A percentile compares a stretch with the other conserved stretches of the same genome.
Evolutionary conservation across 768 basidiomycete species (phyloP).

Genomic region (Phylloporus rhodoxanthus): DNA sequence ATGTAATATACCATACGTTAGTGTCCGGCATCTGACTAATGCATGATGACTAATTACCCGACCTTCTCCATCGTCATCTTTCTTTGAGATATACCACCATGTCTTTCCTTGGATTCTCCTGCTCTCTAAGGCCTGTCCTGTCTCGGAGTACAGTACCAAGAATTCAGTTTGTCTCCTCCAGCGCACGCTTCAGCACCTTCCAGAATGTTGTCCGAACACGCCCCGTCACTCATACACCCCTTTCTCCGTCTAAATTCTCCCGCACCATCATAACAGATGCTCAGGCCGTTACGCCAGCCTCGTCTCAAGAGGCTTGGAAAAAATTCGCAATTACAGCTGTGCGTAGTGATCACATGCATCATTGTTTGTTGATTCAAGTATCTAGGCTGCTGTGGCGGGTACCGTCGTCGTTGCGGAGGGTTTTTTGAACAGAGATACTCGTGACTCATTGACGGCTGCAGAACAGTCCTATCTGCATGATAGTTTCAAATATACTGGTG

Average conservation of each 20-base stretch:
- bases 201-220: constrained; percentile 29
- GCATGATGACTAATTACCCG: constrained; percentile 11
- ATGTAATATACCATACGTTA: constrained; percentile 7
- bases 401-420: constrained; percentile 57
- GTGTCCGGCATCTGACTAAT: constrained; percentile 1
- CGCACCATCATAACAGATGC: constrained; percentile 50
- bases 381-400: constrained; percentile 66
- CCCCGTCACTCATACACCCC: constrained; percentile 17
- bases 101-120: constrained; percentile 3
- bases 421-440: constrained; percentile 73
- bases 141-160: constrained; percentile 15
- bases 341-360: constrained; percentile 13
- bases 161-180: constrained; percentile 15
- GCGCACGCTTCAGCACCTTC: constrained; percentile 7
- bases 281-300: constrained; percentile 30
- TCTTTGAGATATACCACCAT: constrained; percentile 10
- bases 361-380: not conserved
- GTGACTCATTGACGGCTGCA: constrained; percentile 53
- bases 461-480: constrained; percentile 71
- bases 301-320: constrained; percentile 42
- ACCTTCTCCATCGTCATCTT: not conserved
- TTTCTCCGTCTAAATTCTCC: constrained; percentile 27
- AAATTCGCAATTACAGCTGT: constrained; percentile 51
- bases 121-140: constrained; percentile 13
- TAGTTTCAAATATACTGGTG: constrained; percentile 79